phyloP scores from a whole-genome alignment of 495 filamentous ascomycete species.

The Neurospora sp. region DNA sequence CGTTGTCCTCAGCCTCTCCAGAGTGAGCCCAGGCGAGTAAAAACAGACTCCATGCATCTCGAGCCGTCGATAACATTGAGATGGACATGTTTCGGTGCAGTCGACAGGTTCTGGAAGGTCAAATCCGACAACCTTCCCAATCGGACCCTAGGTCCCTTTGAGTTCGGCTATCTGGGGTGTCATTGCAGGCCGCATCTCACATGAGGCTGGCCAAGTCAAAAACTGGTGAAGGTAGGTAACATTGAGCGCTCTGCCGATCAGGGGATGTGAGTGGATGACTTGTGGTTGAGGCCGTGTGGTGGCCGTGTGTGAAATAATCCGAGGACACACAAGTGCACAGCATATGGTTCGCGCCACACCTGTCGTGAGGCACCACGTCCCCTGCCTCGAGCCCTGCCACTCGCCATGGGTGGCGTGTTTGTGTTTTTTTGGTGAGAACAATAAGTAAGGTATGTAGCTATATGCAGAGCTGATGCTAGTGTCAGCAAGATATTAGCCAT shows the following conservation, averaged over 20 bases:
- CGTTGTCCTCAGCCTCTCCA: too few relatives aligned
- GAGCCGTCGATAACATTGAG: neutral
- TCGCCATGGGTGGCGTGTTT: neutral
- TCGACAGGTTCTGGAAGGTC: slow-evolving; percentile 12
- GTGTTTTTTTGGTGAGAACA: neutral
- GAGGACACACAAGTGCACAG: neutral
- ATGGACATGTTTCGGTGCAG: neutral
- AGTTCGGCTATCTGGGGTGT: neutral
- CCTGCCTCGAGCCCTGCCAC: neutral
- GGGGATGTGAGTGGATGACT: neutral
- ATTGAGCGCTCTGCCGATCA: neutral
- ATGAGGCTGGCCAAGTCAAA: neutral
- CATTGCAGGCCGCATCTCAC: neutral
- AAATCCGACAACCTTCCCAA: slow-evolving; percentile 15
- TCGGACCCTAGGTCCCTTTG: slow-evolving; percentile 3
- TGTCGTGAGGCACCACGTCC: neutral
- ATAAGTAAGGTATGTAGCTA: neutral
- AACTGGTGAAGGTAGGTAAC: neutral
- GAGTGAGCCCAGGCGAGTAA: too few relatives aligned
- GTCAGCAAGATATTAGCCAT: neutral
- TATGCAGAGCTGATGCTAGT: neutral
- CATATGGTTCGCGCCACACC: neutral
- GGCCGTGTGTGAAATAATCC: neutral
- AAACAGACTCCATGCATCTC: neutral
- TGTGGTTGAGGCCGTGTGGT: neutral